These are phyloP conservation scores for Leptographium procerum DNA, from an alignment of 2,329 filamentous ascomycete genomes.

Conservation along the genomic window DNA sequence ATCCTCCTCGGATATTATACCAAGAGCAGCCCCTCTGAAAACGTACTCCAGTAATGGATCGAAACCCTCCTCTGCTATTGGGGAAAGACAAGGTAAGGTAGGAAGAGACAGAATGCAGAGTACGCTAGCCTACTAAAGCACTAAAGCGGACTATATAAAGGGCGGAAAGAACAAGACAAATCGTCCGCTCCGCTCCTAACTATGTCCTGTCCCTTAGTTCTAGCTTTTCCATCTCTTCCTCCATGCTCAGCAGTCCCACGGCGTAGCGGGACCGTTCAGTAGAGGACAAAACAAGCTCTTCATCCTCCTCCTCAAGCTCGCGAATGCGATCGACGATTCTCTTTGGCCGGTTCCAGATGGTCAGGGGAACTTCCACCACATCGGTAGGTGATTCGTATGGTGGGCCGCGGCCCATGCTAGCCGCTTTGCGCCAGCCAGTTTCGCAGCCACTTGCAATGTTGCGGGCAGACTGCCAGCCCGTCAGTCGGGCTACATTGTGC, in stretches of 20 bases:
- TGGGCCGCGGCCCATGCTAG: slow-evolving; percentile 62
- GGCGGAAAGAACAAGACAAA: background rate
- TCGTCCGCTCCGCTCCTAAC: background rate
- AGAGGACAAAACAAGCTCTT: slow-evolving; percentile 46
- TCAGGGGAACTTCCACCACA: slow-evolving; percentile 23
- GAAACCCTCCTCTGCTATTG: too few species aligned
- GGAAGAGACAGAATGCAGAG: background rate
- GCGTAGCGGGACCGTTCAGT: slow-evolving; percentile 61
- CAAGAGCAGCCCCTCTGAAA: too few species aligned
- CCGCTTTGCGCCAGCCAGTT: slow-evolving; percentile 67
- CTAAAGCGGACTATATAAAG: too few species aligned
- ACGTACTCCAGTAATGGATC: too few species aligned
- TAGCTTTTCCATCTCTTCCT: slow-evolving; percentile 59
- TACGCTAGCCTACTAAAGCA: background rate
- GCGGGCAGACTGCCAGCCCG: slow-evolving; percentile 76
- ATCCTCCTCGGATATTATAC: too few species aligned
- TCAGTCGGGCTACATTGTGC: slow-evolving; percentile 63
- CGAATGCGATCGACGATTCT: slow-evolving; percentile 40
- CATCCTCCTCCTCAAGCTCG: slow-evolving; percentile 30
- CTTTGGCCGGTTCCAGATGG: slow-evolving; percentile 38
- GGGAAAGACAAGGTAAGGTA: background rate
- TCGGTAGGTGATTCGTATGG: slow-evolving; percentile 48
- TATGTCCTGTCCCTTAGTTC: slow-evolving; percentile 33
- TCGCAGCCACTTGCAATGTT: slow-evolving; percentile 80
- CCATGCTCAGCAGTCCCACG: slow-evolving; percentile 66